Percentiles rank a stretch among this genome's conserved stretches.
phyloP scores from a whole-genome alignment of 768 basidiomycete species.

The Collybia nuda region DNA sequence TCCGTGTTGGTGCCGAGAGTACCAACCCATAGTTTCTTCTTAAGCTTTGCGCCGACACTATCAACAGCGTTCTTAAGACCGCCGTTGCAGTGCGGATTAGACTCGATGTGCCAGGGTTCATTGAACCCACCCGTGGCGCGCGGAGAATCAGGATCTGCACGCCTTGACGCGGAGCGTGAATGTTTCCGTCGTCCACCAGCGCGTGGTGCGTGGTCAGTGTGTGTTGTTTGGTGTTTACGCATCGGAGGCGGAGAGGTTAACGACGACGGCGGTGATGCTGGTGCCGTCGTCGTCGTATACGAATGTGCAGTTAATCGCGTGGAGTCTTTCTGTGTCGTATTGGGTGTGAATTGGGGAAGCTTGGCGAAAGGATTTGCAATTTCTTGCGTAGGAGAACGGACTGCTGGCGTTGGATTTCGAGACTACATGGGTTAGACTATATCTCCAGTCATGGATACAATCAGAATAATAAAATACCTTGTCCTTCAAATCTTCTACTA shows the following conservation, averaged over 20 bases:
- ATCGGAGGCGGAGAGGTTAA: constrained; percentile 15
- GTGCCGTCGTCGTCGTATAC: neutral
- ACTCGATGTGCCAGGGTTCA: constrained; percentile 45
- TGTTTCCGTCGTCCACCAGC: constrained; percentile 43
- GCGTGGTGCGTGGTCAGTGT: constrained; percentile 32
- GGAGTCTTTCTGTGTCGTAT: constrained; percentile 2
- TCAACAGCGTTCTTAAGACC: constrained; percentile 82
- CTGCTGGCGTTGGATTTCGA: constrained; percentile 38
- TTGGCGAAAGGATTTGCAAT: constrained; percentile 58
- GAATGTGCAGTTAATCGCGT: constrained; percentile 9
- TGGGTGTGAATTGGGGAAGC: constrained; percentile 29
- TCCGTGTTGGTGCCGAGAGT: constrained; percentile 76
- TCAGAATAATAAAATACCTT: constrained; percentile 40
- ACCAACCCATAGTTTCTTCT: constrained; percentile 60
- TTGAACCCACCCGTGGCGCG: constrained; percentile 12
- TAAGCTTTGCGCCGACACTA: constrained; percentile 58
- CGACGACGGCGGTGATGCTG: neutral
- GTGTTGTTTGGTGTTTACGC: constrained; percentile 52
- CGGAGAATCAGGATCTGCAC: constrained; percentile 25
- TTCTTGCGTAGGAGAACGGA: constrained; percentile 43
- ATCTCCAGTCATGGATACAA: neutral
- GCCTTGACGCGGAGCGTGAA: constrained; percentile 53
- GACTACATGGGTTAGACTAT: constrained; percentile 28
- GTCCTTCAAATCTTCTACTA: constrained; percentile 76
- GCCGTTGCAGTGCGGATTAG: constrained; percentile 77